These are phyloP conservation scores for Ceratocystis colombiana DNA, from an alignment of 2,329 filamentous ascomycete species.

Conservation along the genomic window DNA sequence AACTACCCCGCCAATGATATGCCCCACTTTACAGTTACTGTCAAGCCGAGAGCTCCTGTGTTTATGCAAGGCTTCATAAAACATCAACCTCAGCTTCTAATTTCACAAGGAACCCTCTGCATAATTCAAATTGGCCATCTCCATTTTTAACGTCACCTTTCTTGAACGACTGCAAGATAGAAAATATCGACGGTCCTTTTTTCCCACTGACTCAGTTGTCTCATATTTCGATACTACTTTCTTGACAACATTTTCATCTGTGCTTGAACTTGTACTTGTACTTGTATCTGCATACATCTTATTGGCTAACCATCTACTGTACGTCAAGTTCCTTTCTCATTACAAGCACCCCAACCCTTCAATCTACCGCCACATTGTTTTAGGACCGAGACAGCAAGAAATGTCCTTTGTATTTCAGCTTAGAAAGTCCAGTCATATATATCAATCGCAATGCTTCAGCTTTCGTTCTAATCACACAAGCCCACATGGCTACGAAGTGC, in stretches of 20 bases:
- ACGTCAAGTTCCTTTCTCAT: background rate
- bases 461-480: background rate
- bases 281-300: background rate
- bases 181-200: background rate
- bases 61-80: background rate
- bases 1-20: constrained; percentile 10
- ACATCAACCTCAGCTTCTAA: background rate
- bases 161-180: background rate
- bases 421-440: too few species aligned
- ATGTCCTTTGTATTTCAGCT: background rate
- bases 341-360: background rate
- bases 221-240: background rate
- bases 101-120: background rate
- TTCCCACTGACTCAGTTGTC: background rate
- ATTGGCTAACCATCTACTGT: background rate
- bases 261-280: background rate
- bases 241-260: background rate
- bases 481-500: background rate
- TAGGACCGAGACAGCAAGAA: background rate
- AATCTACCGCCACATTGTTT: background rate
- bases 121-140: background rate
- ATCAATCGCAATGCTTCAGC: background rate
- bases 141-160: constrained; percentile 2
- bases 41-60: background rate
- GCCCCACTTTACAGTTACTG: constrained; percentile 18